phyloP scores from a whole-genome alignment of 345 rosid genomes.

The Pistacia integerrima region DNA sequence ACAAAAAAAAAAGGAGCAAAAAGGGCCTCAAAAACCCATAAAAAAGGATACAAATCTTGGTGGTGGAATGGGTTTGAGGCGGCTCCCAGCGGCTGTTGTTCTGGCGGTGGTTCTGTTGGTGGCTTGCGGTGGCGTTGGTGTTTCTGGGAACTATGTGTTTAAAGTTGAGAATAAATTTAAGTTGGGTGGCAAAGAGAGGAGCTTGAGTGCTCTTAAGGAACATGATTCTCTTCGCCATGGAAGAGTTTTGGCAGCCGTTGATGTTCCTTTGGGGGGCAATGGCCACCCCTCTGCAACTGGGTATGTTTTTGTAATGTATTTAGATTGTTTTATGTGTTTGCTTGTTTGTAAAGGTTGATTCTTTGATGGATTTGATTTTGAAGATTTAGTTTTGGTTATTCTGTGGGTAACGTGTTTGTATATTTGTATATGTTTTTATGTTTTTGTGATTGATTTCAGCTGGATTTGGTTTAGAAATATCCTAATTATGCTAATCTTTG shows the following conservation, averaged over 20 bases:
- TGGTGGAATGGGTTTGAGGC: slow-evolving; percentile 38
- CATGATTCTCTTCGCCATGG: slow-evolving; percentile 78
- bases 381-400: neutral
- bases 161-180: slow-evolving; percentile 67
- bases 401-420: too few relatives aligned
- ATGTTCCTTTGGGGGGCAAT: slow-evolving; percentile 74
- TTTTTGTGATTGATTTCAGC: neutral
- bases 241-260: slow-evolving; percentile 61
- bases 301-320: slow-evolving; percentile 31
- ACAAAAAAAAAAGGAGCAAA: neutral
- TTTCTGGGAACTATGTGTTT: slow-evolving; percentile 48
- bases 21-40: neutral
- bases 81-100: slow-evolving; percentile 21
- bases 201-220: slow-evolving; percentile 47
- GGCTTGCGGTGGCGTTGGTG: slow-evolving; percentile 13
- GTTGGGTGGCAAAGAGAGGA: slow-evolving; percentile 35
- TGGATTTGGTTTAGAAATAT: neutral
- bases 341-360: neutral
- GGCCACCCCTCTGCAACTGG: slow-evolving; percentile 74
- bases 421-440: neutral
- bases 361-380: neutral
- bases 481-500: too few relatives aligned
- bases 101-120: slow-evolving; percentile 30
- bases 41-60: neutral
- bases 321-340: too few relatives aligned